Base-by-base conservation (phyloP, 345 rosid species). In the Brassica nigra region DNA sequence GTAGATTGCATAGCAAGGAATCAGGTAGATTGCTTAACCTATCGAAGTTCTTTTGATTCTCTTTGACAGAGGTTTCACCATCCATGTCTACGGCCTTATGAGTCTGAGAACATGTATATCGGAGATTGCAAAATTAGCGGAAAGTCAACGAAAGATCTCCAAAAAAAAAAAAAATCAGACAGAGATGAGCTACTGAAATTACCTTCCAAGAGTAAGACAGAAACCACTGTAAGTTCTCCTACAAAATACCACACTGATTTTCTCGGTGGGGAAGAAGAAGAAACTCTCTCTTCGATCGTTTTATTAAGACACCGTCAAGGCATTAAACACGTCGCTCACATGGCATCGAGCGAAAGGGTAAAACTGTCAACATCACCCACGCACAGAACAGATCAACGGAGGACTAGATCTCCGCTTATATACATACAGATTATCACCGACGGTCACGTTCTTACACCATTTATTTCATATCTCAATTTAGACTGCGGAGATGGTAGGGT, bases 11-110 rank as follows among this genome's bases (percentile, higher is more conserved):
- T 44, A 75, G 4, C 79, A 80, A 69, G 0, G 80, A 52, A 75
- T 80, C 80, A 27, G 83, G 83, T 15, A 80, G 55, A 42, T 69
- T 29, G 61, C 80, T 80, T 70, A 80, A 52, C 61, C 20, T 70
- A 6, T 75, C 76, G 2, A 29, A 15, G 2, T 42, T 42, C 49
- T 7, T 42, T 52, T 69, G 83, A 12, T 79, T 74, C 74, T 66
- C 57, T 47, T 59, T 79, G 30, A 6, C 27, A 67, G 34, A 31
- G 62, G 69, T 18, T 59, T 23, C 55, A 65, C 2, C 49, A 66
- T 1, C 73, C 82, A 78, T 72, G 37, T 44, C 39, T 28, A 12
- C n/a, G n/a, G 47, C 31, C 62, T 69, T 23, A 23, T 23, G 7
- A 59, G 62, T 68, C 36, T 68, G 36, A 42, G 49, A 61, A 62